Conservation (phyloP, 2,329 filamentous ascomycete species). For the Phoma herbarum region DNA sequence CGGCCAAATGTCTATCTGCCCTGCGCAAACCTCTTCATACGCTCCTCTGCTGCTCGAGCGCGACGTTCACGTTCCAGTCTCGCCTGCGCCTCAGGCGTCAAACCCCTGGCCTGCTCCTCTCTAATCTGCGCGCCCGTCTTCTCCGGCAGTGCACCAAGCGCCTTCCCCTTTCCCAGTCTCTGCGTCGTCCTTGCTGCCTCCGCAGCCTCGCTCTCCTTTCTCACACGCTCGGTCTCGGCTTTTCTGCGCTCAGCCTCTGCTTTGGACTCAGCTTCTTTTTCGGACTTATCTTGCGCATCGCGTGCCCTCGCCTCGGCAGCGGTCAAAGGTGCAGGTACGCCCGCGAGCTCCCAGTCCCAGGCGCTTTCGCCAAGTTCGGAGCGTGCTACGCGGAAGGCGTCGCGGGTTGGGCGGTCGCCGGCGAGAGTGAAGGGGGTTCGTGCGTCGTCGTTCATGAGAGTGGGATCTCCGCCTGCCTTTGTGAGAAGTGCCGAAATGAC, state of each 20-base stretch:
- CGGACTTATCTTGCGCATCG: constrained; percentile 73
- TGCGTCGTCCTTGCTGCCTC: constrained; percentile 62
- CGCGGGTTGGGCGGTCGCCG: constrained; percentile 83
- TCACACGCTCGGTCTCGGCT: constrained; percentile 76
- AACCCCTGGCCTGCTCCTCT: constrained; percentile 82
- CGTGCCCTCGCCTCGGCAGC: constrained; percentile 75
- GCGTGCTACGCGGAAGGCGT: constrained; percentile 90
- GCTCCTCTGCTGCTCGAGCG: constrained; percentile 89
- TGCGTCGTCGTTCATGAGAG: constrained; percentile 68
- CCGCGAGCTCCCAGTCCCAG: constrained; percentile 81
- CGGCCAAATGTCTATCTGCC: constrained; percentile 17
- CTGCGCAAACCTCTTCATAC: constrained; percentile 66
- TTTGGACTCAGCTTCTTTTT: constrained; percentile 72
- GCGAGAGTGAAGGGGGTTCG: constrained; percentile 87
- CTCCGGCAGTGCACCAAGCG: constrained; percentile 64
- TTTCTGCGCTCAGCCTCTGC: constrained; percentile 69
- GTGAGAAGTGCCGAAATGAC: constrained; percentile 79
- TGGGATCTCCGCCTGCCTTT: constrained; percentile 79
- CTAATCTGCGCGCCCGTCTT: constrained; percentile 83
- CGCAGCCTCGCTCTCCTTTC: constrained; percentile 61
- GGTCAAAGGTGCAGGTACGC: constrained; percentile 75
- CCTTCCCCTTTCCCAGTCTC: constrained; percentile 57
- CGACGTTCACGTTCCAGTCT: constrained; percentile 86
- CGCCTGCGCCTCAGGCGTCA: constrained; percentile 88
- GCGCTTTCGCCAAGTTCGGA: constrained; percentile 77